Percentiles rank a stretch among this genome's conserved stretches.
These are phyloP conservation scores for Tylopilus cervinicoccineus DNA, from an alignment of 768 basidiomycete species.

Conservation along the genomic window DNA sequence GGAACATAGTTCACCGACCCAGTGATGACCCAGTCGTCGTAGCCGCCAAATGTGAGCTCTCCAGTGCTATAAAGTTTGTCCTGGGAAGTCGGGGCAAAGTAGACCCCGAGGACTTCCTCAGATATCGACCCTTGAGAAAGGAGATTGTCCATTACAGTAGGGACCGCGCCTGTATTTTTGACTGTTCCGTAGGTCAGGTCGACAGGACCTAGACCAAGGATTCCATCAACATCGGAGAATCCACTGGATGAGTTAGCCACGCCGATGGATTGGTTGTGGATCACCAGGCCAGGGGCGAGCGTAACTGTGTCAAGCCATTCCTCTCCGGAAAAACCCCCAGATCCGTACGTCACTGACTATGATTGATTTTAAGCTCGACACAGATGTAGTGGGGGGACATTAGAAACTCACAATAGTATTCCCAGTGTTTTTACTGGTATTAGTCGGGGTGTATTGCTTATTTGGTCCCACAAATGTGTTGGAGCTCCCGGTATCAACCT, in stretches of 20 bases:
- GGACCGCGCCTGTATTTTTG: slow-evolving; percentile 9
- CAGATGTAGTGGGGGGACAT: background rate
- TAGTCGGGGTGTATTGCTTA: slow-evolving; percentile 9
- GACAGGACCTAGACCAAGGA: slow-evolving; percentile 35
- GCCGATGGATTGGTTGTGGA: slow-evolving; percentile 31
- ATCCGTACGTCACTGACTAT: slow-evolving; percentile 3
- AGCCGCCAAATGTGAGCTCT: slow-evolving; percentile 27
- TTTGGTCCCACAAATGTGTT: slow-evolving; percentile 28
- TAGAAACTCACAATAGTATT: slow-evolving; percentile 13
- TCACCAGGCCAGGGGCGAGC: slow-evolving; percentile 1
- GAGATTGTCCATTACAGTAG: slow-evolving; percentile 36
- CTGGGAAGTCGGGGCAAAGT: slow-evolving; percentile 23
- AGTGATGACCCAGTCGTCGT: slow-evolving; percentile 12
- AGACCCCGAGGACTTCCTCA: slow-evolving; percentile 29
- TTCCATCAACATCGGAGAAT: slow-evolving; percentile 35
- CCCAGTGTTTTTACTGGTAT: slow-evolving; percentile 17
- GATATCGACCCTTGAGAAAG: slow-evolving; percentile 24
- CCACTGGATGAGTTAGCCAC: slow-evolving; percentile 26
- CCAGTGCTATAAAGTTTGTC: slow-evolving; percentile 20
- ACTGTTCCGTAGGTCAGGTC: slow-evolving; percentile 30
- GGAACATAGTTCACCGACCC: slow-evolving; percentile 19
- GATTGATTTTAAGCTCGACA: background rate
- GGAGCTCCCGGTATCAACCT: slow-evolving; percentile 31
- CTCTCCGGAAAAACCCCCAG: slow-evolving; percentile 9
- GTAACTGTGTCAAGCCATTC: slow-evolving; percentile 12